Base-by-base conservation (phyloP, 371 early-diverging fungal species). In the Coemansia sp. region DNA sequence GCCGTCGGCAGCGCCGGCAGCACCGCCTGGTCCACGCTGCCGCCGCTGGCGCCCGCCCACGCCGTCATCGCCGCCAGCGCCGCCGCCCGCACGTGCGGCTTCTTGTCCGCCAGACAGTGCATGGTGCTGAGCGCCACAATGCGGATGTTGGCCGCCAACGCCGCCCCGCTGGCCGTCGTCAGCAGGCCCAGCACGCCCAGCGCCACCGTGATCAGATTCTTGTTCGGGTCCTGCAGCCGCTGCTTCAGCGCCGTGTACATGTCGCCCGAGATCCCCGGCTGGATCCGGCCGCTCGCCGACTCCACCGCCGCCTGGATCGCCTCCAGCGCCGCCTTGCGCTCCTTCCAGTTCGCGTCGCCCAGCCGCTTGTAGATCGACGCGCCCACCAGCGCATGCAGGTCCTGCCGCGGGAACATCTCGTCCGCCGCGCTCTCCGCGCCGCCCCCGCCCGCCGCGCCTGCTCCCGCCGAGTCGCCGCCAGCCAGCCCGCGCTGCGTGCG, bases 321-420 rank as follows among this genome's bases (percentile, higher is more conserved):
- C n/a, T 96, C 97, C 57, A 98, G 72, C 1, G 84, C 97, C 54
- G 93, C 96, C 72, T 97, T 95, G 41, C 98, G 88, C n/a, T 87
- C 79, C 72, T 94, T 95, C 98, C 98, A 98, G 52, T 93, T 89
- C 53, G 83, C 81, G 74, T 94, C 91, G 33, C 80, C 83, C 47
- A 95, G 85, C 59, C 90, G 85, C 58, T 86, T 72, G 38, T 83
- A 59, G 6, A 90, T 55, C 16, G 78, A 67, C 7, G 70, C 52
- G 5, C 84, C 82, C 39, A 91, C 62, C 53, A 81, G 81, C 26
- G 82, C 64, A 4, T 83, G 78, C 34, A 96, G 83, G 66, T 95
- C 95, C 7, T 92, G 90, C 26, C 94, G 86, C 7, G 94, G 93
- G 61, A 94, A 89, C 12, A 95, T 78, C 1, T 90, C 90, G 41